Base-by-base conservation (phyloP, 1,139 yeast genomes). In the Kodamaea suecica region DNA sequence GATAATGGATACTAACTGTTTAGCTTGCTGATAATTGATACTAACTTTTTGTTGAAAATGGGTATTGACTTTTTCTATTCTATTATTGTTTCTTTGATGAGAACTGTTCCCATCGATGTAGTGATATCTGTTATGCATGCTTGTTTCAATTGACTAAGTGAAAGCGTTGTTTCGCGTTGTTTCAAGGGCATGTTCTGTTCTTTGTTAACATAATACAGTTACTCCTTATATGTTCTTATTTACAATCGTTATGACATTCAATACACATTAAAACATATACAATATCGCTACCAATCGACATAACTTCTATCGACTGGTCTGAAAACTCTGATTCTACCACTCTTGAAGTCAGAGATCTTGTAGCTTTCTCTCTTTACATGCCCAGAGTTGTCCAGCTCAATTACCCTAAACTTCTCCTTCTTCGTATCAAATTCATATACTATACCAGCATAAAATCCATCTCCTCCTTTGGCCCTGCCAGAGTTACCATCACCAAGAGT, bases 271-370 rank as follows among this genome's bases (percentile, higher is more conserved):
- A 23, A 27, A 23, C 28, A 32, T 9, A 11, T 30, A 30, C 9
- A 29, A 28, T 9, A 29, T 16, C 6, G 19, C 34, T 36, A 46
- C 92, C 92, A 84, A 5, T 78, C 79, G 29, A 83, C 70, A 48
- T 68, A 76, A 27, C 70, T 74, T 39, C 84, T 72, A 4, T 81
- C 83, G 23, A 83, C 64, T 14, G 45, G 74, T 52, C 97, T 76
- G 58, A 80, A 90, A 2, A 87, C 85, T 45, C 87, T 74, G 13
- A 92, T 65, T 49, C 80, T 81, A 4, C 98, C 98, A 40, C 77
- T 68, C 56, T 76, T 81, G 73, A 92, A 70, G 37, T 87, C 95
- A 8, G 75, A 63, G 16, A 88, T 56, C 50, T 79, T 79, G 57
- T 82, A 84, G 34, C 82, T 70, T 33, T 78, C 82, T 42, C 73